Evolutionary conservation across 2,329 filamentous ascomycete genomes (phyloP).

Genomic region (Clarireedia hainanense): DNA sequence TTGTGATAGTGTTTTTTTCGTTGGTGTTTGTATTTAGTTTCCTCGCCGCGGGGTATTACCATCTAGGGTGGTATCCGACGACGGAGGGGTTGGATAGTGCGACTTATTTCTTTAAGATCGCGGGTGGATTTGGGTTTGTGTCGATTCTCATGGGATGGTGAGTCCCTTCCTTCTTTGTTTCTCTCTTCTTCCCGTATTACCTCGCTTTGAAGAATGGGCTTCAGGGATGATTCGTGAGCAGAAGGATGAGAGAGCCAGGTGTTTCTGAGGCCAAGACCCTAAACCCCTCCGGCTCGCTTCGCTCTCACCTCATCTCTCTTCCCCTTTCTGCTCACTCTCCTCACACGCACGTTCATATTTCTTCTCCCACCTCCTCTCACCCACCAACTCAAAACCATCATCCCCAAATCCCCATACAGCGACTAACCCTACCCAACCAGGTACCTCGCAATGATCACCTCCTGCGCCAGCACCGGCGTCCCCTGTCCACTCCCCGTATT

Average conservation of each 20-base stretch:
- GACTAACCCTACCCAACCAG: not conserved
- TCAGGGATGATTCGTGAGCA: too few relatives aligned
- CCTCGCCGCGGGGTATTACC: conserved; percentile 5
- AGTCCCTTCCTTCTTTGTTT: not conserved
- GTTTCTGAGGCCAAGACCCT: too few relatives aligned
- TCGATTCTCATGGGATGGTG: conserved; percentile 13
- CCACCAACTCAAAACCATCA: too few relatives aligned
- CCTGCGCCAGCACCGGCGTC: conserved; percentile 13
- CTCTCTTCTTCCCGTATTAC: too few relatives aligned
- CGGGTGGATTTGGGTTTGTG: conserved; percentile 13
- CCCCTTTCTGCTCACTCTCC: not conserved
- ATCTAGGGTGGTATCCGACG: conserved; percentile 8
- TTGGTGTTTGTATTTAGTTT: conserved; percentile 11
- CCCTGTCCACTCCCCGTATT: conserved; percentile 15
- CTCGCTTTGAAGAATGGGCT: too few relatives aligned
- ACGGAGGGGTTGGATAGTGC: conserved; percentile 8
- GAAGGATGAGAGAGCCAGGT: too few relatives aligned
- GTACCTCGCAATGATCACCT: conserved; percentile 12
- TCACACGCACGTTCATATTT: not conserved
- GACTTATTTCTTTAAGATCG: conserved; percentile 12
- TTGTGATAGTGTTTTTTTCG: conserved; percentile 11
- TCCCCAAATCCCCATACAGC: not conserved
- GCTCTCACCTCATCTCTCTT: too few relatives aligned
- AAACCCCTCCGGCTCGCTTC: too few relatives aligned
- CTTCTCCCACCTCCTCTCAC: too few relatives aligned